These are phyloP conservation scores for Pichia cactophila DNA, from an alignment of 1,139 yeast species.

Conservation along the genomic window DNA sequence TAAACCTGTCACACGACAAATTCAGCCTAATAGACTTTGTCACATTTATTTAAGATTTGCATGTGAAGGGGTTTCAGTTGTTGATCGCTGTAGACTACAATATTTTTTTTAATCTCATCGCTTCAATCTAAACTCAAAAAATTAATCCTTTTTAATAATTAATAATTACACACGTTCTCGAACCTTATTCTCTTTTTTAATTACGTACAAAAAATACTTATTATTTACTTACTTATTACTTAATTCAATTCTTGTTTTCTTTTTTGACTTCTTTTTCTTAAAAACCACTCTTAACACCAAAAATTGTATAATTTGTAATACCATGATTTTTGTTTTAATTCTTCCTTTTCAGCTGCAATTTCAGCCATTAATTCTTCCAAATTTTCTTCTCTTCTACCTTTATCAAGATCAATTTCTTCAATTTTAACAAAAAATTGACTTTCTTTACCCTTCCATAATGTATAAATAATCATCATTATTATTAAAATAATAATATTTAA, in stretches of 20 bases:
- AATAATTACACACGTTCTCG: neutral
- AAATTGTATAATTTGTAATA: constrained; percentile 39
- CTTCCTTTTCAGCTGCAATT: constrained; percentile 46
- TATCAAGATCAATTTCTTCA: constrained; percentile 50
- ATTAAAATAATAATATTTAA: constrained; percentile 47
- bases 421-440: constrained; percentile 16
- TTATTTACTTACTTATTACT: too few species aligned
- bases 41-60: too few species aligned
- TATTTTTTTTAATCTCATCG: too few species aligned
- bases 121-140: too few species aligned
- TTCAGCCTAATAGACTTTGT: too few species aligned
- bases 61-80: too few species aligned
- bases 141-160: too few species aligned
- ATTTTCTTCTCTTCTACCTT: constrained; percentile 60
- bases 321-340: constrained; percentile 41
- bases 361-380: constrained; percentile 44
- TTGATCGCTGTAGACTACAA: too few species aligned
- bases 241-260: too few species aligned
- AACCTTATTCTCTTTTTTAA: neutral
- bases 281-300: constrained; percentile 35
- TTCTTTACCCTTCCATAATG: constrained; percentile 36
- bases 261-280: too few species aligned
- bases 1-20: too few species aligned
- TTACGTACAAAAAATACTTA: neutral
- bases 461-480: constrained; percentile 33